Evolutionary conservation across 2,329 filamentous ascomycete species (phyloP).

Genomic region (Pseudodiploospora longispora): DNA sequence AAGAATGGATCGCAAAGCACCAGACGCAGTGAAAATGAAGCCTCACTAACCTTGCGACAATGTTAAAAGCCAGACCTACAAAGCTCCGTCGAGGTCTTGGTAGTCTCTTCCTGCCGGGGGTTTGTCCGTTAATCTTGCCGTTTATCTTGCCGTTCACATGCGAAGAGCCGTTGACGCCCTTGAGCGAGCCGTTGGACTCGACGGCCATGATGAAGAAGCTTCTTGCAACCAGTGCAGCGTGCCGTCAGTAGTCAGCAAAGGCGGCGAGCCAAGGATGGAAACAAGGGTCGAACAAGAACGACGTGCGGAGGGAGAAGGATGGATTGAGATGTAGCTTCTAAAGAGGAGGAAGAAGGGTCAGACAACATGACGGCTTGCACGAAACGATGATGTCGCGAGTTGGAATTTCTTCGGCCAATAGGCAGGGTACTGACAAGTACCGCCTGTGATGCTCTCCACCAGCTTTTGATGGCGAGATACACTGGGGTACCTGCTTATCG

Average conservation of each 20-base stretch:
- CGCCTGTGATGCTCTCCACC: too few species aligned
- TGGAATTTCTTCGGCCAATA: too few species aligned
- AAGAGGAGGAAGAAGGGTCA: background rate
- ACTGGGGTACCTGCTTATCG: too few species aligned
- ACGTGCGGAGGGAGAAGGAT: background rate
- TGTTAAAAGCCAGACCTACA: constrained; percentile 34
- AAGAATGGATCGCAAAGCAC: background rate
- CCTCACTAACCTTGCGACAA: constrained; percentile 44
- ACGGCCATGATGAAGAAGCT: constrained; percentile 23
- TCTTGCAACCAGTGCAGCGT: constrained; percentile 10
- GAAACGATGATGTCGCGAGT: too few species aligned
- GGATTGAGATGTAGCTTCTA: background rate
- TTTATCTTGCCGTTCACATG: constrained; percentile 26
- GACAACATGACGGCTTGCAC: too few species aligned
- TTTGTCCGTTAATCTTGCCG: constrained; percentile 24
- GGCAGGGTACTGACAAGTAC: too few species aligned
- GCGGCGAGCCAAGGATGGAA: constrained; percentile 5
- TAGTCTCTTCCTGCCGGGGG: constrained; percentile 13
- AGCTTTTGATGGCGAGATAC: too few species aligned
- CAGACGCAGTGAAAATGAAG: background rate
- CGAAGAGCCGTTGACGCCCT: constrained; percentile 32
- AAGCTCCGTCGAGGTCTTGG: constrained; percentile 19
- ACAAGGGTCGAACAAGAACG: background rate
- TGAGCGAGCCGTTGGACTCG: constrained; percentile 22
- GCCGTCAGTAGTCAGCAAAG: background rate